These are phyloP conservation scores for Thuja plicata DNA, from an alignment of 83 land plant genomes.

Conservation along the genomic window DNA sequence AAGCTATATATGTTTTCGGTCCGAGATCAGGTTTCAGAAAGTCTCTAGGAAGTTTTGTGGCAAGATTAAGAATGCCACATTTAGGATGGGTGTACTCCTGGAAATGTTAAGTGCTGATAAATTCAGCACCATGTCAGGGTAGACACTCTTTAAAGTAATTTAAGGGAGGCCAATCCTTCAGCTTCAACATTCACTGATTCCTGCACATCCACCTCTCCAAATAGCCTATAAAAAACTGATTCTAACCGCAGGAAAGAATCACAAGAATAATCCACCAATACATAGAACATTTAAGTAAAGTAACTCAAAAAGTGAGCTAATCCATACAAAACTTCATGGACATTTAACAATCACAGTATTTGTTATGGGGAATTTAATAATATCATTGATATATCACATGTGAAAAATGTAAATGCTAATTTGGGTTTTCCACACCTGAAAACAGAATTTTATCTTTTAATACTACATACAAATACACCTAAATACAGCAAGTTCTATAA, in stretches of 20 bases:
- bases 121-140: constrained; percentile 82
- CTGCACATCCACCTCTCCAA: constrained; percentile 47
- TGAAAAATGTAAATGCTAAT: neutral
- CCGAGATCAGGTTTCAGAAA: constrained; percentile 80
- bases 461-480: too few species aligned
- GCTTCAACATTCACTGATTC: constrained; percentile 63
- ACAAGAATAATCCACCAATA: neutral
- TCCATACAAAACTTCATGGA: neutral
- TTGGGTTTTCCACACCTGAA: neutral
- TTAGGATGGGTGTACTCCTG: constrained; percentile 75
- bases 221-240: constrained; percentile 77
- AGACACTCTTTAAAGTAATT: constrained; percentile 74
- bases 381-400: neutral
- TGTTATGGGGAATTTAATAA: neutral
- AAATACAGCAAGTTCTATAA: too few species aligned
- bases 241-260: neutral
- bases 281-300: neutral
- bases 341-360: neutral
- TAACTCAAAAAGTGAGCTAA: neutral
- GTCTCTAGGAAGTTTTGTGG: constrained; percentile 57
- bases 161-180: constrained; percentile 92
- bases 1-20: constrained; percentile 87
- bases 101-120: constrained; percentile 56
- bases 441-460: neutral
- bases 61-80: constrained; percentile 70